Base-by-base conservation (phyloP, 2,329 filamentous ascomycete genomes). In the Gyromitra esculenta region DNA sequence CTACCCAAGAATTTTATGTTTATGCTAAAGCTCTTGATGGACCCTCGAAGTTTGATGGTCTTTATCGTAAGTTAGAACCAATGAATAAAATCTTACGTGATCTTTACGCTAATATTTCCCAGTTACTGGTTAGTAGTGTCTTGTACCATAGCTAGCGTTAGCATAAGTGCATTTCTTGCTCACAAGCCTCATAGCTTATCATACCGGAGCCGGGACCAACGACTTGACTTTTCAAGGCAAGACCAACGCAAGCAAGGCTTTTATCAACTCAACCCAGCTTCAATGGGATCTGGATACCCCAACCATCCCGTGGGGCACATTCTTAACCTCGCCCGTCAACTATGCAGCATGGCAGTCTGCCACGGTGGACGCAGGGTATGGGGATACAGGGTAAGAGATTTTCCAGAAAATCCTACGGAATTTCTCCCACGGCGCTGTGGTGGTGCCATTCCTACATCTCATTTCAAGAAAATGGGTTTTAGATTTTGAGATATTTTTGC, bases 41-140 rank as follows among this genome's bases (percentile, higher is more conserved):
- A 7, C 41, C 62, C 15, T 9, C 35, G 15, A 66, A 37, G 11
- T 73, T 73, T 8, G 18, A 18, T 18, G 13, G 35, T 41, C 54
- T 73, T n/a, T 67, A 56, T 57, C 35, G 45, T 59, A 73, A 37
- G 62, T 48, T 67, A 8, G n/a, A 7, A n/a, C 9, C 37, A 37
- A 6, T 35, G n/a, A 13, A 37, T 18, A 45, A 25, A 31, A 18
- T 11, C 7, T 6, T 57, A 45, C 4, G 21, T 11, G 13, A 43
- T 45, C 54, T 9, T 48, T 62, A 18, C 8, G 35, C 48, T 72
- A 45, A 50, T 62, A 31, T 37, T 48, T 67, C 11, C 18, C 50
- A 67, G 64, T 67, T 21, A 67, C 37, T 15, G 37, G 64, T 67
- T 57, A 67, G 64, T 67, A 37, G 45, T 21, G 43, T 18, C n/a